Percentiles rank a stretch among this genome's conserved stretches.
Evolutionary conservation across 768 basidiomycete species (phyloP).

Genomic region (Tremella fuciformis): DNA sequence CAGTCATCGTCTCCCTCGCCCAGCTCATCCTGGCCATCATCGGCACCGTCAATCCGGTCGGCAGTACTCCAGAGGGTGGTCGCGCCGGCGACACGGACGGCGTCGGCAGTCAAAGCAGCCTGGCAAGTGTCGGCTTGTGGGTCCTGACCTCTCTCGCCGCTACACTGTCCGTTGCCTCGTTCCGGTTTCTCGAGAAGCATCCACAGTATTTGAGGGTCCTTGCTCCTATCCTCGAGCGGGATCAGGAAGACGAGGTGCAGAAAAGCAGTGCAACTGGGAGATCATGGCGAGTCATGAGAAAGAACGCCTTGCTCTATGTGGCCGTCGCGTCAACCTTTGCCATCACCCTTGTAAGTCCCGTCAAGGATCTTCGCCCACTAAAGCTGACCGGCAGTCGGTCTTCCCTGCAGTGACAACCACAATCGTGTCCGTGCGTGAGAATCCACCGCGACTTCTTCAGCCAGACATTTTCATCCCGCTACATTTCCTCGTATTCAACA

Average conservation of each 20-base stretch:
- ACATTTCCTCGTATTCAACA: conserved; percentile 60
- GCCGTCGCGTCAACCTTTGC: conserved; percentile 73
- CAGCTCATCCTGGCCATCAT: conserved; percentile 62
- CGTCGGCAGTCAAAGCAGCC: conserved; percentile 8
- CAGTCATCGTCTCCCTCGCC: conserved; percentile 72
- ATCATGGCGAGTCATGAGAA: conserved; percentile 45
- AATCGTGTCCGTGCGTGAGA: conserved; percentile 64
- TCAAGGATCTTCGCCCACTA: neutral
- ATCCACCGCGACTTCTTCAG: conserved; percentile 41
- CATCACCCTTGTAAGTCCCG: conserved; percentile 67
- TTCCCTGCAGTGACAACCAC: conserved; percentile 82
- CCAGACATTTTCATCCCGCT: conserved; percentile 64
- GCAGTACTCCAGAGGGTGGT: conserved; percentile 2
- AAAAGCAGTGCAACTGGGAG: conserved; percentile 8
- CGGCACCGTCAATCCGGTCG: conserved; percentile 15
- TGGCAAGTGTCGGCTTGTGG: conserved; percentile 40
- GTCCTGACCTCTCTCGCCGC: conserved; percentile 24
- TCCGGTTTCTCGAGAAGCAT: conserved; percentile 25
- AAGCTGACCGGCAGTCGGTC: conserved; percentile 61
- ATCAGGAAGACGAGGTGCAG: neutral
- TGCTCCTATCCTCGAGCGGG: conserved; percentile 2
- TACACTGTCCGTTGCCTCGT: conserved; percentile 25
- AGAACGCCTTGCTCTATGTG: conserved; percentile 68
- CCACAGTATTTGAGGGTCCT: conserved; percentile 21
- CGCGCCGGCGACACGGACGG: conserved; percentile 25